These are phyloP conservation scores for Onygenales sp. DNA, from an alignment of 2,329 filamentous ascomycete species.

Conservation along the genomic window DNA sequence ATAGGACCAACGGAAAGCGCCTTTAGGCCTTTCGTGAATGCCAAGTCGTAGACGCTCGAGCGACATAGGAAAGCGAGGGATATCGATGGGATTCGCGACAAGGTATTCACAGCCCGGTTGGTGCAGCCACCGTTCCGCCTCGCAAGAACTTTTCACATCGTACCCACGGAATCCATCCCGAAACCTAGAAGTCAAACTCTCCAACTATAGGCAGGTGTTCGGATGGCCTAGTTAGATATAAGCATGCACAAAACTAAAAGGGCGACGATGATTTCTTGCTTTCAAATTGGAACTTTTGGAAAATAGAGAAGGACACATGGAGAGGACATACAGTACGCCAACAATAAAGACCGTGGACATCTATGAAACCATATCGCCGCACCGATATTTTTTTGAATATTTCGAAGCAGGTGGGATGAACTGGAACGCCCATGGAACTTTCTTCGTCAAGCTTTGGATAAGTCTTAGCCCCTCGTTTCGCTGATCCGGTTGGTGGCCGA, in stretches of 20 bases:
- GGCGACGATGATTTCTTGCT: too few relatives aligned
- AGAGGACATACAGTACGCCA: background rate
- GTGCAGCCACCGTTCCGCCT: background rate
- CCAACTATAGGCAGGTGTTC: background rate
- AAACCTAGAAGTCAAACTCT: background rate
- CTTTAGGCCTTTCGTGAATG: background rate
- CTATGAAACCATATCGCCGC: background rate
- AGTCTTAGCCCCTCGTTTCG: background rate
- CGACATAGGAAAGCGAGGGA: background rate
- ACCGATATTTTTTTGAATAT: background rate
- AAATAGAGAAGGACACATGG: too few relatives aligned
- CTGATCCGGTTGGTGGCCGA: background rate
- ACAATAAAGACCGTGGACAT: background rate
- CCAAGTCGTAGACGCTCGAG: background rate
- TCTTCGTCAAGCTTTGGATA: background rate
- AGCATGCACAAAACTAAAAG: background rate
- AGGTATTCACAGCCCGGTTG: background rate
- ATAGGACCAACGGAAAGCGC: too few relatives aligned
- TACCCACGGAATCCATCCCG: background rate
- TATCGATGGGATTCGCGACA: background rate
- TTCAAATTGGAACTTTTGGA: too few relatives aligned
- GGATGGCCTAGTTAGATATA: background rate
- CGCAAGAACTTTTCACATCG: background rate
- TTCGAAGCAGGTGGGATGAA: background rate
- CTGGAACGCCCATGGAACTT: background rate